Percentiles rank a stretch among this genome's conserved stretches.
Evolutionary conservation across 805 yeast genomes (phyloP).

Genomic region (Sugiyamaella floridensis): DNA sequence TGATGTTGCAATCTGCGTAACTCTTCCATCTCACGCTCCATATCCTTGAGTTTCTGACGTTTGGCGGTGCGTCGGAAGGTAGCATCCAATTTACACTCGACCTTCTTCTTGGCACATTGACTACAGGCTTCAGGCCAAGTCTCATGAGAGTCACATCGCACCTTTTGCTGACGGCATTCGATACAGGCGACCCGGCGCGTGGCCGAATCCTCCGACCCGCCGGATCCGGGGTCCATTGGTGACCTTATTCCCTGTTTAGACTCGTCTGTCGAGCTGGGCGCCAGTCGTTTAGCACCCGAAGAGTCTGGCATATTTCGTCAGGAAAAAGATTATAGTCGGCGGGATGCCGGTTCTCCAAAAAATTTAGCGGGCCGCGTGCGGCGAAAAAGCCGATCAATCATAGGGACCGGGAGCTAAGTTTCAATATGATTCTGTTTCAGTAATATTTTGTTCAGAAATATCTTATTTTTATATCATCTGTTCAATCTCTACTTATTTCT

Average conservation of each 20-base stretch:
- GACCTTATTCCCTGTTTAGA: not conserved
- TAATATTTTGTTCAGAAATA: too few species aligned
- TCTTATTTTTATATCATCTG: too few species aligned
- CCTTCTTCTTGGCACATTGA: slow-evolving; percentile 64
- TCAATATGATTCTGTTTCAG: too few species aligned
- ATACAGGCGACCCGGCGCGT: slow-evolving; percentile 77
- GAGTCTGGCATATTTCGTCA: too few species aligned
- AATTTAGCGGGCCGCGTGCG: not conserved
- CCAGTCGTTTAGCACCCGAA: too few species aligned
- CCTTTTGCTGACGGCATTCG: slow-evolving; percentile 92
- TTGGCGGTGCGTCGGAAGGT: slow-evolving; percentile 87
- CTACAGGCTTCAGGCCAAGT: slow-evolving; percentile 74
- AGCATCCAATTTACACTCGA: slow-evolving; percentile 65
- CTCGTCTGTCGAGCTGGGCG: too few species aligned
- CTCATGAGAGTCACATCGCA: slow-evolving; percentile 70
- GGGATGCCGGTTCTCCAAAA: not conserved
- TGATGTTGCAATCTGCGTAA: slow-evolving; percentile 38
- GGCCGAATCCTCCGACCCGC: slow-evolving; percentile 8
- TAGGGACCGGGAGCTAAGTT: too few species aligned
- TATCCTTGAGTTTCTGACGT: slow-evolving; percentile 40
- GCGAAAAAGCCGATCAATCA: too few species aligned
- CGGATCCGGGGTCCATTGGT: slow-evolving; percentile 1
- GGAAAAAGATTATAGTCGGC: not conserved
- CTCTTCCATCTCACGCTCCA: slow-evolving; percentile 73
- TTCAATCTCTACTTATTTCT: too few species aligned